Conservation (phyloP, 2,329 filamentous ascomycete genomes). For the Diplodia corticola region DNA sequence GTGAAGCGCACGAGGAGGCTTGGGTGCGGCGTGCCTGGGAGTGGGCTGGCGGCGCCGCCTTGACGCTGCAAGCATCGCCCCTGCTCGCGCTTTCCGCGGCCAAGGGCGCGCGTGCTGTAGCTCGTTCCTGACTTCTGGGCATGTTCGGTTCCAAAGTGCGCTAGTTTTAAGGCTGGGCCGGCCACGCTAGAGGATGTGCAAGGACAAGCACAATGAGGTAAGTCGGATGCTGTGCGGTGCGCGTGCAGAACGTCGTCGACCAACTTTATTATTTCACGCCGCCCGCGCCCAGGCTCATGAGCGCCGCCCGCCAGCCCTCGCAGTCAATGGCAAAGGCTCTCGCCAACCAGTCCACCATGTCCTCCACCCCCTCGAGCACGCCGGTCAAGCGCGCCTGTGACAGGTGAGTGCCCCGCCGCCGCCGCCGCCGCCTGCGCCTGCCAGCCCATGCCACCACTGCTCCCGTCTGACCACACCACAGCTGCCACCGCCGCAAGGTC, state of each 20-base stretch:
- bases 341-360: slow-evolving; percentile 19
- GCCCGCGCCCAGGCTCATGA: slow-evolving; percentile 13
- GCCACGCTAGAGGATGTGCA: slow-evolving; percentile 4
- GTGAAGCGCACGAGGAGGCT: slow-evolving; percentile 15
- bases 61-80: slow-evolving; percentile 7
- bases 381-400: slow-evolving; percentile 46
- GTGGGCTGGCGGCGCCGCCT: slow-evolving; percentile 15
- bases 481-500: slow-evolving; percentile 52
- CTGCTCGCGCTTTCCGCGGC: slow-evolving; percentile 20
- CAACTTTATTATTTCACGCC: slow-evolving; percentile 23
- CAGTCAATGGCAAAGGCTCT: slow-evolving; percentile 23
- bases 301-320: slow-evolving; percentile 16
- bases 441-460: too few relatives aligned
- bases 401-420: slow-evolving; percentile 35
- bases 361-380: slow-evolving; percentile 32
- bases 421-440: too few relatives aligned
- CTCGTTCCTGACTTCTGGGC: slow-evolving; percentile 22
- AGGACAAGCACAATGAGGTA: slow-evolving; percentile 22
- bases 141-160: slow-evolving; percentile 17
- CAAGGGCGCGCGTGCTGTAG: slow-evolving; percentile 15
- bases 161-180: slow-evolving; percentile 21
- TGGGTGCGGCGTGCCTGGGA: slow-evolving; percentile 12
- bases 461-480: slow-evolving; percentile 30
- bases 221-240: slow-evolving; percentile 21
- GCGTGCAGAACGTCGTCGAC: slow-evolving; percentile 16